Percentiles rank a stretch among this genome's conserved stretches.
phyloP scores from a whole-genome alignment of 768 basidiomycete species.

The Trametes cinnabarina region DNA sequence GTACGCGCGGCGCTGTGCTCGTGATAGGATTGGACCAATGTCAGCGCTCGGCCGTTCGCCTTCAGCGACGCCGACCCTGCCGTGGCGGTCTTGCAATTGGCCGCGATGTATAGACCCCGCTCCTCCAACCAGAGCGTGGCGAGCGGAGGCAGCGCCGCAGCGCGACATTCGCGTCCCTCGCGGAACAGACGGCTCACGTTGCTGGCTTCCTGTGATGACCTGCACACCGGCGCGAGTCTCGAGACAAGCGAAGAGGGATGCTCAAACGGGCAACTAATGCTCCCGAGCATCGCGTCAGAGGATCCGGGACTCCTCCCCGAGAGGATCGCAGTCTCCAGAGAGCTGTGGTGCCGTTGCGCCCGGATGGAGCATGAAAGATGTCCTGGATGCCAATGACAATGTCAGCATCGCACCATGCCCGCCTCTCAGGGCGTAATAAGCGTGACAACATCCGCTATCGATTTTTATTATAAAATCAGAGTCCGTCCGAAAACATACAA shows the following conservation, averaged over 20 bases:
- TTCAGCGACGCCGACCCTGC: neutral
- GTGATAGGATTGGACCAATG: neutral
- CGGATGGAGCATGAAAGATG: constrained; percentile 1
- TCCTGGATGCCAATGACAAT: neutral
- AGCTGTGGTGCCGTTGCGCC: neutral
- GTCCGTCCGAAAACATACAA: constrained; percentile 5
- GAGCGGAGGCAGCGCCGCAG: neutral
- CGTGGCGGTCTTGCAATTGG: neutral
- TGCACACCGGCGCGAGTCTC: neutral
- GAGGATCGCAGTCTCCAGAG: neutral
- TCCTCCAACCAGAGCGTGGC: constrained; percentile 2
- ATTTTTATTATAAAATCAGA: neutral
- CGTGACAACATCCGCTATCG: neutral
- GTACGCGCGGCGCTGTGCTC: neutral
- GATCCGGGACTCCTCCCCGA: constrained; percentile 4
- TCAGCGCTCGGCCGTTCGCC: neutral
- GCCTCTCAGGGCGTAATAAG: neutral
- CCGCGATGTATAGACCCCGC: constrained; percentile 12
- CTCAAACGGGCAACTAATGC: neutral
- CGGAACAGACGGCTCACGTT: constrained; percentile 2
- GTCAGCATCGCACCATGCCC: no score
- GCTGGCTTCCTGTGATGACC: neutral
- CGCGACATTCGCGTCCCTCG: constrained; percentile 9
- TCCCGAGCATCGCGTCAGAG: neutral
- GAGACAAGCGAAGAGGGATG: neutral